Percentiles rank a stretch among this genome's conserved stretches.
Conservation (phyloP, 2,329 filamentous ascomycete species). For the Clonostachys sp. region DNA sequence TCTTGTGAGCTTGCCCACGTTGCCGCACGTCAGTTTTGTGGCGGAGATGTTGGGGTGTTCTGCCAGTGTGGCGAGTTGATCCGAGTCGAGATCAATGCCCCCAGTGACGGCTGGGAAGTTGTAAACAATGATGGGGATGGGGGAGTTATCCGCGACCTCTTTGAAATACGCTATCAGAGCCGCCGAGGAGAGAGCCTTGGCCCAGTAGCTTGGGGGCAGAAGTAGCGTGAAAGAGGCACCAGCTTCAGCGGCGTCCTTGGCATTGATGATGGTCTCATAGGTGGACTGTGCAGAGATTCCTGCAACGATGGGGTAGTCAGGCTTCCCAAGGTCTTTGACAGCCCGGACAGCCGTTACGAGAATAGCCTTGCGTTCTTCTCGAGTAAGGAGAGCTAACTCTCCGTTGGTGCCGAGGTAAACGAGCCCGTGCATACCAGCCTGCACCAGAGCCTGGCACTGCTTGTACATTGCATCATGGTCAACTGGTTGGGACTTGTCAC, state of each 20-base stretch:
- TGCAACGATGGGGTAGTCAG: constrained; percentile 34
- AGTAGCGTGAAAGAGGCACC: constrained; percentile 72
- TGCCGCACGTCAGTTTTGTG: constrained; percentile 65
- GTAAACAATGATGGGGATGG: constrained; percentile 64
- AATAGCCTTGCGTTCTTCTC: constrained; percentile 32
- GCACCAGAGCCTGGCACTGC: constrained; percentile 32
- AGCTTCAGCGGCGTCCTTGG: constrained; percentile 60
- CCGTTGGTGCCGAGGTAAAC: constrained; percentile 42
- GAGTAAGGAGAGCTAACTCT: constrained; percentile 34
- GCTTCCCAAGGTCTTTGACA: constrained; percentile 23
- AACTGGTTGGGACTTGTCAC: constrained; percentile 27
- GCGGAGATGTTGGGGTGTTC: constrained; percentile 63
- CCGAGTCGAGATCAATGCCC: constrained; percentile 61
- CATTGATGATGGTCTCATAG: constrained; percentile 58
- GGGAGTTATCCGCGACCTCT: constrained; percentile 55
- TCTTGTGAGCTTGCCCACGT: constrained; percentile 63
- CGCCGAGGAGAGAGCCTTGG: constrained; percentile 40
- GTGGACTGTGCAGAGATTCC: constrained; percentile 46
- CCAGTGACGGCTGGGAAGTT: constrained; percentile 63
- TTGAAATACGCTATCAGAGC: constrained; percentile 60
- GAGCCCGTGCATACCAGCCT: constrained; percentile 36
- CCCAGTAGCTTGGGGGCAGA: constrained; percentile 73
- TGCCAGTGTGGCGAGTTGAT: constrained; percentile 53
- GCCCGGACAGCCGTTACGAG: constrained; percentile 29
- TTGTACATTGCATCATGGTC: constrained; percentile 38